phyloP scores from a whole-genome alignment of 176 grass and related monocot genomes.

The Tillandsia leiboldiana region DNA sequence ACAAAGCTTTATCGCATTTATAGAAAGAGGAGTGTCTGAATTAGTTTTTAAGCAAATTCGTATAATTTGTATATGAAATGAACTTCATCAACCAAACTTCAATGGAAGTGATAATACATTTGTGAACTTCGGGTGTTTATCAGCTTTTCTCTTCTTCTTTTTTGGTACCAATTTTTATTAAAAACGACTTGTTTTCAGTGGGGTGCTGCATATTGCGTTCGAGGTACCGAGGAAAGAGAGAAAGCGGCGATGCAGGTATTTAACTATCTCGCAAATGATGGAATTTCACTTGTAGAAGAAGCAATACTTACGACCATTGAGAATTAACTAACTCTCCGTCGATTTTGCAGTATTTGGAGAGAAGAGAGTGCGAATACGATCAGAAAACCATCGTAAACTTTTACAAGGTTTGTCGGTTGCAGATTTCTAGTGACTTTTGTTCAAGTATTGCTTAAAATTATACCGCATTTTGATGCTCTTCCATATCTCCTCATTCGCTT shows the following conservation, averaged over 20 bases:
- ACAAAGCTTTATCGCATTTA: too few relatives aligned
- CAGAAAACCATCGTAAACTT: conserved; percentile 20
- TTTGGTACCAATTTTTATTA: background rate
- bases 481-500: background rate
- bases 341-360: conserved; percentile 31
- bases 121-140: conserved; percentile 1
- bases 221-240: conserved; percentile 25
- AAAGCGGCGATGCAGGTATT: conserved; percentile 27
- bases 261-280: background rate
- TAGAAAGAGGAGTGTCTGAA: too few relatives aligned
- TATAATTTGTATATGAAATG: too few relatives aligned
- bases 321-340: background rate
- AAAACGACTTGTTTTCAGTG: conserved; percentile 16
- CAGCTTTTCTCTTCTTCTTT: conserved; percentile 2
- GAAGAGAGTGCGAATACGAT: conserved; percentile 49
- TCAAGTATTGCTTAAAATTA: background rate
- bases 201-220: conserved; percentile 37
- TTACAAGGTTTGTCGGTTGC: conserved; percentile 21
- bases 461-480: background rate
- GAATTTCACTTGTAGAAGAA: background rate
- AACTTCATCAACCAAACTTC: too few relatives aligned
- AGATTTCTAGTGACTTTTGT: background rate
- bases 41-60: too few relatives aligned
- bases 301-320: background rate
- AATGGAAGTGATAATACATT: too few relatives aligned